Evolutionary conservation across 208 protist species (phyloP).

Genomic region (Phytomonas serpens): DNA sequence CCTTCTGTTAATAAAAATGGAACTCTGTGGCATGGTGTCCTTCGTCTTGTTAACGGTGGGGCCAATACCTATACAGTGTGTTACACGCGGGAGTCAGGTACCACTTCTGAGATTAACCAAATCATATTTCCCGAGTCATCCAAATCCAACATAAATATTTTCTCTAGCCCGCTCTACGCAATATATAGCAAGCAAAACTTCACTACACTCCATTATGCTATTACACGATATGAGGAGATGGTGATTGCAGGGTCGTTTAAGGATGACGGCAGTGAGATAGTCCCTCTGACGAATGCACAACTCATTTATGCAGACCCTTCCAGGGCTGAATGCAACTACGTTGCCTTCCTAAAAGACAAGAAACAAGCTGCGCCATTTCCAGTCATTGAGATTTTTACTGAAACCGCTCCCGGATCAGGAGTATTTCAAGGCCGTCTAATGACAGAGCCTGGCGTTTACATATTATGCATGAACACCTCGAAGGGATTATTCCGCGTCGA

Average conservation of each 20-base stretch:
- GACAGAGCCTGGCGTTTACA: slow-evolving; percentile 26
- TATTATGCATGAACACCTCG: slow-evolving; percentile 59
- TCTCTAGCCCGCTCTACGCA: slow-evolving; percentile 56
- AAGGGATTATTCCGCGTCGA: slow-evolving; percentile 55
- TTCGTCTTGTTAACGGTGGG: slow-evolving; percentile 52
- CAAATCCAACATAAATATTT: slow-evolving; percentile 29
- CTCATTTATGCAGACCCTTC: slow-evolving; percentile 34
- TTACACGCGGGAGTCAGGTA: slow-evolving; percentile 42
- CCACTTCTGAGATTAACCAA: slow-evolving; percentile 52
- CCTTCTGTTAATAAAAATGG: slow-evolving; percentile 24
- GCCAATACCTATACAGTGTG: slow-evolving; percentile 45
- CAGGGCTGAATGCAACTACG: slow-evolving; percentile 76
- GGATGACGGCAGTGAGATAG: slow-evolving; percentile 6
- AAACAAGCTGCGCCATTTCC: slow-evolving; percentile 19
- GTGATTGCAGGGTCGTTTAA: slow-evolving; percentile 50
- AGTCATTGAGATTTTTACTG: slow-evolving; percentile 12
- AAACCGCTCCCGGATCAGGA: background rate
- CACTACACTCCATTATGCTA: slow-evolving; percentile 19
- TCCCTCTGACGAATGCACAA: slow-evolving; percentile 19
- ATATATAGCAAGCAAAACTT: slow-evolving; percentile 42
- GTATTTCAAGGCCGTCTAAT: slow-evolving; percentile 41
- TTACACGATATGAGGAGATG: slow-evolving; percentile 65
- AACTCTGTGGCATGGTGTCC: slow-evolving; percentile 59
- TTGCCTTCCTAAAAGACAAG: slow-evolving; percentile 30
- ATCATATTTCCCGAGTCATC: slow-evolving; percentile 27